A percentile compares a stretch with the other conserved stretches of the same genome.
phyloP scores from a whole-genome alignment of 371 early-diverging fungal genomes.

The Parasitella parasitica region DNA sequence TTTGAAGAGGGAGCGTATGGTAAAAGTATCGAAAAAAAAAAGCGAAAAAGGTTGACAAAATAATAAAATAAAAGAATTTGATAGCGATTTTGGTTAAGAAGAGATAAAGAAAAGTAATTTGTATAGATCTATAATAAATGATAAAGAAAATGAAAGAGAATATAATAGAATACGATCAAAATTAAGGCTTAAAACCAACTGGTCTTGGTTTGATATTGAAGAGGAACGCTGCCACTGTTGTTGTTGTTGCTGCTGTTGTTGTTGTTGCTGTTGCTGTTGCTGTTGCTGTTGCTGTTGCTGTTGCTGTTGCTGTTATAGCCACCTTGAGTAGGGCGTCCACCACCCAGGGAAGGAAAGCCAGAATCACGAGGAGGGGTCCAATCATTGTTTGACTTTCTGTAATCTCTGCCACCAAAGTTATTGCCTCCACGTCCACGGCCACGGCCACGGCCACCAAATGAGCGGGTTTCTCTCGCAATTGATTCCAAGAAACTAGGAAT shows the following conservation, averaged over 20 bases:
- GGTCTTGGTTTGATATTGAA: constrained; percentile 58
- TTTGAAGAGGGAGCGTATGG: neutral
- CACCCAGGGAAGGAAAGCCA: constrained; percentile 25
- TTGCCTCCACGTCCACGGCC: constrained; percentile 67
- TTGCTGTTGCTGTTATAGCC: neutral
- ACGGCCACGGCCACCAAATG: constrained; percentile 57
- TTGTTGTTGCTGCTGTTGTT: constrained; percentile 8
- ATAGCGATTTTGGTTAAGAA: neutral
- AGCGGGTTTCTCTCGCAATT: constrained; percentile 42
- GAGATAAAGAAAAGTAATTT: neutral
- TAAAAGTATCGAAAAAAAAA: neutral
- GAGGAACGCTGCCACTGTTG: constrained; percentile 31
- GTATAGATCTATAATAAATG: constrained; percentile 5
- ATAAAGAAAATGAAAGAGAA: neutral
- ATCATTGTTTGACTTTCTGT: constrained; percentile 28
- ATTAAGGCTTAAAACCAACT: constrained; percentile 70
- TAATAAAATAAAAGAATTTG: neutral
- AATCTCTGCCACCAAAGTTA: constrained; percentile 53
- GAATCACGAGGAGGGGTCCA: constrained; percentile 20
- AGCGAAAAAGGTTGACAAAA: neutral
- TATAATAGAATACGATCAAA: neutral
- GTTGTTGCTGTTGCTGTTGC: neutral
- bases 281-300: constrained; percentile 9
- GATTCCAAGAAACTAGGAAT: constrained; percentile 69
- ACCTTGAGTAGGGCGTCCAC: constrained; percentile 8